These are phyloP conservation scores for Alternaria consortialis DNA, from an alignment of 2,329 filamentous ascomycete genomes.

Conservation along the genomic window DNA sequence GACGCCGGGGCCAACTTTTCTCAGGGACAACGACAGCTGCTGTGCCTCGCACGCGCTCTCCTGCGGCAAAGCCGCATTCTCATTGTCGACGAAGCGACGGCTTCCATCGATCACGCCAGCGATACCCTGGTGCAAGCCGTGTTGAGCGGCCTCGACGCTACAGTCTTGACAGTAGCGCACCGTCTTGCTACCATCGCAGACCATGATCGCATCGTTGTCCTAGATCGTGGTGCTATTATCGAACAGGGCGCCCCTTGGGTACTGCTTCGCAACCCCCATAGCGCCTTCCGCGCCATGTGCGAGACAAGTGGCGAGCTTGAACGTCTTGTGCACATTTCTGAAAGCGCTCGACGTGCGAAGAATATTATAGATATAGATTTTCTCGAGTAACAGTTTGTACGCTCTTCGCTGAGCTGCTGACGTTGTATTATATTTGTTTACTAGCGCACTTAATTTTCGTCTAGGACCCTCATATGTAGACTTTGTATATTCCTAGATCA, in stretches of 20 bases:
- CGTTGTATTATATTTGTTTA: too few relatives aligned
- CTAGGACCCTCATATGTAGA: too few relatives aligned
- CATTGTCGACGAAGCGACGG: slow-evolving; percentile 94
- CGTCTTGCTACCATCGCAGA: slow-evolving; percentile 87
- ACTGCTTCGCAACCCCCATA: background rate
- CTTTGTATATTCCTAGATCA: too few relatives aligned
- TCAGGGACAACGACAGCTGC: slow-evolving; percentile 90
- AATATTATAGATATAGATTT: background rate
- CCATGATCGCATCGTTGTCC: slow-evolving; percentile 93
- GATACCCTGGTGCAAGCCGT: slow-evolving; percentile 84
- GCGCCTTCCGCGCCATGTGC: slow-evolving; percentile 1
- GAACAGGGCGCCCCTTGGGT: slow-evolving; percentile 77
- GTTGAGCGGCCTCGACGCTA: slow-evolving; percentile 83
- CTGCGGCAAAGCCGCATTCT: slow-evolving; percentile 89
- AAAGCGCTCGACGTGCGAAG: background rate
- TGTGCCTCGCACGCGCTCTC: slow-evolving; percentile 89
- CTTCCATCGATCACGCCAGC: slow-evolving; percentile 91
- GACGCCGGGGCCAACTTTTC: slow-evolving; percentile 73
- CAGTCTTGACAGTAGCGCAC: slow-evolving; percentile 89
- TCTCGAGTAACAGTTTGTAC: background rate
- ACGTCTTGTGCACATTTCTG: background rate
- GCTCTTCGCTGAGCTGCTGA: too few relatives aligned
- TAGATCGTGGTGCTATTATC: slow-evolving; percentile 85
- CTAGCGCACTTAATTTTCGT: too few relatives aligned
- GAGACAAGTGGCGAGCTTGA: slow-evolving; percentile 1